Conservation (phyloP, 2,329 filamentous ascomycete genomes). For the Hymenoscyphus fraxineus region DNA sequence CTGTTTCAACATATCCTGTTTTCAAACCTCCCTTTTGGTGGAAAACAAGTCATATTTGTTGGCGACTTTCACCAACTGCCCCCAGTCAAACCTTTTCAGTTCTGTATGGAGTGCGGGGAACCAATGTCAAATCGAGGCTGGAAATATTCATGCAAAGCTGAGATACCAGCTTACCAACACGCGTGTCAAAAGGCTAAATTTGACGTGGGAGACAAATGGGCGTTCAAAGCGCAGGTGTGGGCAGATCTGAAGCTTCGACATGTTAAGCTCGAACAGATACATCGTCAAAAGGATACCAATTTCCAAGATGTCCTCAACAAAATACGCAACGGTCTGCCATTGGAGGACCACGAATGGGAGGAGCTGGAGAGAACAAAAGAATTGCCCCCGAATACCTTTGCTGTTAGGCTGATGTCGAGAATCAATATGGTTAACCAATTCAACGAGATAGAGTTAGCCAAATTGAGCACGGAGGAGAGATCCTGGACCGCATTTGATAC, state of each 20-base stretch:
- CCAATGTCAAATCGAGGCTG: constrained; percentile 11
- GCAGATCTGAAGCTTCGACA: constrained; percentile 21
- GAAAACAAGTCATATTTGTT: constrained; percentile 30
- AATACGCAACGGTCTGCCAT: constrained; percentile 22
- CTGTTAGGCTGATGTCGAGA: constrained; percentile 27
- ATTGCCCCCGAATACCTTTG: constrained; percentile 16
- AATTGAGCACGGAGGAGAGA: constrained; percentile 11
- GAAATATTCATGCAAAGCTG: constrained; percentile 9
- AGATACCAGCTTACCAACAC: neutral
- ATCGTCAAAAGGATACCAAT: constrained; percentile 28
- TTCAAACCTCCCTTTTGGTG: constrained; percentile 24
- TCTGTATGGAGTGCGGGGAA: constrained; percentile 26
- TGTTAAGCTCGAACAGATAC: constrained; percentile 29
- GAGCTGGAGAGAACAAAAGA: constrained; percentile 20
- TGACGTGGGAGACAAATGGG: constrained; percentile 27
- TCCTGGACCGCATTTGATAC: constrained; percentile 22
- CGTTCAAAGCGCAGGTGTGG: constrained; percentile 30
- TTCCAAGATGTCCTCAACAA: constrained; percentile 31
- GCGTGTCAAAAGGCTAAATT: constrained; percentile 4
- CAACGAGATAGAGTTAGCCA: constrained; percentile 17
- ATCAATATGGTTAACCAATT: constrained; percentile 19
- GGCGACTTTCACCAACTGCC: constrained; percentile 33
- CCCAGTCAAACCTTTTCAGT: constrained; percentile 30
- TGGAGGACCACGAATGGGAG: constrained; percentile 25
- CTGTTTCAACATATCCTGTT: constrained; percentile 20